phyloP scores from a whole-genome alignment of 73 alveolate genomes.

The Effrenium voratum region DNA sequence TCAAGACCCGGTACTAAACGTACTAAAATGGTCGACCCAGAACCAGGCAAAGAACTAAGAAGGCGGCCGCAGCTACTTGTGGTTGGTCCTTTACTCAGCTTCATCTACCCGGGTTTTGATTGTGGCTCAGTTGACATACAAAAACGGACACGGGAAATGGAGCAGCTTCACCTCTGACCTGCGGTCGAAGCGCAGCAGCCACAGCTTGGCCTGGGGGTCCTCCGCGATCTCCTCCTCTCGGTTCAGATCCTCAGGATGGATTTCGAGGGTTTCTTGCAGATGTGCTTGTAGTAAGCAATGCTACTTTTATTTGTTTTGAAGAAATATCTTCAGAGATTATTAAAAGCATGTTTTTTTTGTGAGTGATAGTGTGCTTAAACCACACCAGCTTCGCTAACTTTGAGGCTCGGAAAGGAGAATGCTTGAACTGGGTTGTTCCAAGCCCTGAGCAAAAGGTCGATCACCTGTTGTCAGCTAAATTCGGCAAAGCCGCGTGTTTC shows the following conservation, averaged over 20 bases:
- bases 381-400: neutral
- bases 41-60: neutral
- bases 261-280: too few species aligned
- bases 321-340: neutral
- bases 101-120: too few species aligned
- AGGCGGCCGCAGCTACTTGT: neutral
- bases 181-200: slow-evolving; percentile 14
- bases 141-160: too few species aligned
- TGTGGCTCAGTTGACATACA: too few species aligned
- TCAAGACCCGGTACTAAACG: neutral
- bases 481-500: too few species aligned
- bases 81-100: neutral
- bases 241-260: too few species aligned
- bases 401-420: neutral
- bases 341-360: neutral
- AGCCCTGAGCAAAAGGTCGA: too few species aligned
- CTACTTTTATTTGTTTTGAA: neutral
- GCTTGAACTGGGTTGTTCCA: neutral
- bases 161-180: neutral
- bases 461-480: too few species aligned
- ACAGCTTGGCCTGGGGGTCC: slow-evolving; percentile 58
- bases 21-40: neutral
- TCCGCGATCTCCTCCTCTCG: slow-evolving; percentile 76
- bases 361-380: neutral
- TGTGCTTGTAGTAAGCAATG: neutral